Percentiles rank a stretch among this genome's conserved stretches.
Evolutionary conservation across 2,329 filamentous ascomycete genomes (phyloP).

Genomic region (Stachybotrys chlorohalonatus): DNA sequence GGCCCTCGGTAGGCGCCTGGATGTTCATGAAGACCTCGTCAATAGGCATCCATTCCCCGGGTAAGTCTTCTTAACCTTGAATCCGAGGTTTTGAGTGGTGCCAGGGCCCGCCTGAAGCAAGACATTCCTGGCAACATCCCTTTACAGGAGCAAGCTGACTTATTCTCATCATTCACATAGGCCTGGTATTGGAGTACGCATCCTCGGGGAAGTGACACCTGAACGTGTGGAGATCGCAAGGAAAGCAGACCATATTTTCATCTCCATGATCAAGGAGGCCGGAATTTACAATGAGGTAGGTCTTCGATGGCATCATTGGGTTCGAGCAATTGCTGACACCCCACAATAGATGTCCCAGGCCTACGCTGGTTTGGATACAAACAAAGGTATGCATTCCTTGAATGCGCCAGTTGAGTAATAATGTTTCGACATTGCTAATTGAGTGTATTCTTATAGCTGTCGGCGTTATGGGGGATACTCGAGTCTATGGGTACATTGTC

Average conservation of each 20-base stretch:
- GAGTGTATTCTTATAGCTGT: conserved; percentile 18
- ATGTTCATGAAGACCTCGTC: conserved; percentile 16
- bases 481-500: conserved; percentile 21
- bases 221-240: conserved; percentile 67
- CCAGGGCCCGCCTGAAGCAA: no score
- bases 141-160: not conserved
- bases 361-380: conserved; percentile 15
- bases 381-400: conserved; percentile 4
- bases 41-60: conserved; percentile 65
- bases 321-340: not conserved
- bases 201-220: conserved; percentile 71
- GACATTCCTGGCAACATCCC: no score
- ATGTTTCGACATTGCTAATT: conserved; percentile 2
- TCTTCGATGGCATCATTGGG: not conserved
- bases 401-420: not conserved
- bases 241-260: conserved; percentile 65
- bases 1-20: conserved; percentile 18
- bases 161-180: not conserved
- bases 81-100: not conserved
- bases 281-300: conserved; percentile 41
- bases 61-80: not conserved
- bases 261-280: conserved; percentile 59
- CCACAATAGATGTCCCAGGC: conserved; percentile 14
- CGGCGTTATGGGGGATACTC: conserved; percentile 19
- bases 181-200: conserved; percentile 61